Evolutionary conservation across 2,329 filamentous ascomycete species (phyloP).

Genomic region (Claviceps maximensis): DNA sequence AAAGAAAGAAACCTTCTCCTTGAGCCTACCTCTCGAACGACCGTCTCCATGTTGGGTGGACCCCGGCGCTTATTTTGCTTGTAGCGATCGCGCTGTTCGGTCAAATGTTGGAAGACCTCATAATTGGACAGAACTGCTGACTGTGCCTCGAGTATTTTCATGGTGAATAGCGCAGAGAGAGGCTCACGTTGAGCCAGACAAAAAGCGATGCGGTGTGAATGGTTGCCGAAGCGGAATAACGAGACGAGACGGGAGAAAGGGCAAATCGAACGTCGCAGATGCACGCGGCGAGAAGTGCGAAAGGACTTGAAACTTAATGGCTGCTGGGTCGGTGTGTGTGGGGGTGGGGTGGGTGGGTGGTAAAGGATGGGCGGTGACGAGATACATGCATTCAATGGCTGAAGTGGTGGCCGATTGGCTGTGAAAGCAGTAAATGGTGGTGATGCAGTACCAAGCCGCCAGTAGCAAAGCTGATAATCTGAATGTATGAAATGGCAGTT

Average conservation of each 20-base stretch:
- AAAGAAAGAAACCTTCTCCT: not conserved
- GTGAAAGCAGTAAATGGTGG: not conserved
- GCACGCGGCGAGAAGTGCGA: not conserved
- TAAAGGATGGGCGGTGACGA: not conserved
- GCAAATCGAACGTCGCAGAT: not conserved
- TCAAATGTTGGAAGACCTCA: constrained; percentile 56
- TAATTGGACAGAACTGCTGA: constrained; percentile 58
- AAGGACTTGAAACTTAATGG: no score
- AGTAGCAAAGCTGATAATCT: not conserved
- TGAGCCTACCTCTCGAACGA: constrained; percentile 47
- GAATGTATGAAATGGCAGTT: no score
- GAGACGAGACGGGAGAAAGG: not conserved
- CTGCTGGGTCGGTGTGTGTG: no score
- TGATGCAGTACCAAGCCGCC: not conserved
- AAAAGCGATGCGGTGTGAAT: not conserved
- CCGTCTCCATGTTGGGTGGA: constrained; percentile 44
- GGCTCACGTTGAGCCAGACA: not conserved
- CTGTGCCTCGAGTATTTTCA: constrained; percentile 62
- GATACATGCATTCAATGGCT: not conserved
- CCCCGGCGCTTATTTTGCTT: constrained; percentile 36
- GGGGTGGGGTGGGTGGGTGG: not conserved
- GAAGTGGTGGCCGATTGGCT: not conserved
- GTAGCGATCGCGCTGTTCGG: constrained; percentile 39
- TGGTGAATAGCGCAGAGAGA: constrained; percentile 15
- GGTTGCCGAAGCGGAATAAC: no score